Evolutionary conservation across 805 yeast genomes (phyloP).

Genomic region (Teunomyces barrocoloradensis): DNA sequence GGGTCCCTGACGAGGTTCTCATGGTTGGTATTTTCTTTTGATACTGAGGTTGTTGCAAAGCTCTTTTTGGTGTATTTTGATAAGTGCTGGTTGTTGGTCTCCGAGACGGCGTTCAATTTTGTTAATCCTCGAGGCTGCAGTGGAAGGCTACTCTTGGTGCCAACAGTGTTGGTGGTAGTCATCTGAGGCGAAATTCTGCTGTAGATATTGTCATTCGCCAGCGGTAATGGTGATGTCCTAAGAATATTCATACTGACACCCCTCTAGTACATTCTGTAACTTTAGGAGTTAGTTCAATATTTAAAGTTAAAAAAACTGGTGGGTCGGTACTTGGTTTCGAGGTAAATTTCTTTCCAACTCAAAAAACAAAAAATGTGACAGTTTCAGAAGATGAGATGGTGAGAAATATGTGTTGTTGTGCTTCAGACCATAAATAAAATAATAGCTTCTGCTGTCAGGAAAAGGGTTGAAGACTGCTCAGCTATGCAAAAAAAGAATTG

Average conservation of each 20-base stretch:
- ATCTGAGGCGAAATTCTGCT: constrained; percentile 9
- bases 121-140: not conserved
- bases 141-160: not conserved
- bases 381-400: no score
- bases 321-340: not conserved
- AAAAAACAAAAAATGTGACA: not conserved
- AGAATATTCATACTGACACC: not conserved
- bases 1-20: constrained; percentile 11
- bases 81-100: not conserved
- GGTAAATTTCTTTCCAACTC: not conserved
- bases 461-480: not conserved
- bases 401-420: no score
- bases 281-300: not conserved
- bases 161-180: constrained; percentile 3
- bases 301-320: not conserved
- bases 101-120: not conserved
- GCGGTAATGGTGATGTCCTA: constrained; percentile 11
- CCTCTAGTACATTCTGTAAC: constrained; percentile 1
- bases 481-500: not conserved
- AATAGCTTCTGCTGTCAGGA: not conserved
- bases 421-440: no score
- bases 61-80: not conserved
- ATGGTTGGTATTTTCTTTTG: not conserved
- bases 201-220: constrained; percentile 11
- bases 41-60: not conserved